phyloP scores from a whole-genome alignment of 768 basidiomycete genomes.

The Trametes punicea region DNA sequence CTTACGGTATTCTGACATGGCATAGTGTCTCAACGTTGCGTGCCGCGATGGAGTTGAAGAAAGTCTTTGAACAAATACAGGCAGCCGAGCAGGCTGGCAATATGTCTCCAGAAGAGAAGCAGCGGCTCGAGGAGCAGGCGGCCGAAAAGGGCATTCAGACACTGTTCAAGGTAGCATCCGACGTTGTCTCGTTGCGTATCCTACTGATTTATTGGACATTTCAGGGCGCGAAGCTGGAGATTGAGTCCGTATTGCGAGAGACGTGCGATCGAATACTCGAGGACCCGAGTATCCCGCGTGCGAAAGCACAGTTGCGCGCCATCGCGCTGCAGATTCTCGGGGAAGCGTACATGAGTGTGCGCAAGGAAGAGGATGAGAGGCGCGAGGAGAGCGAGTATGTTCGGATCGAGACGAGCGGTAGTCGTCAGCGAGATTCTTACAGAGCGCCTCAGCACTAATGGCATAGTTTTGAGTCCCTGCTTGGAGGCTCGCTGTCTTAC shows the following conservation, averaged over 20 bases:
- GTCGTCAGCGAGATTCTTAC: slow-evolving; percentile 42
- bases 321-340: slow-evolving; percentile 82
- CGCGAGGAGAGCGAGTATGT: slow-evolving; percentile 78
- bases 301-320: slow-evolving; percentile 70
- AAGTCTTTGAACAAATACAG: slow-evolving; percentile 88
- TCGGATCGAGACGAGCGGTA: slow-evolving; percentile 70
- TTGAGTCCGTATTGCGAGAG: slow-evolving; percentile 86
- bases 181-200: not conserved
- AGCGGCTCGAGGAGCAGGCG: slow-evolving; percentile 83
- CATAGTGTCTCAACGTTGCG: slow-evolving; percentile 77
- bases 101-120: slow-evolving; percentile 72
- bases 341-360: slow-evolving; percentile 69
- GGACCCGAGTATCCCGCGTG: slow-evolving; percentile 47
- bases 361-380: slow-evolving; percentile 50
- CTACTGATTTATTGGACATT: not conserved
- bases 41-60: slow-evolving; percentile 84
- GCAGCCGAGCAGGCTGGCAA: slow-evolving; percentile 86
- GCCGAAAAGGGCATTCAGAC: slow-evolving; percentile 91
- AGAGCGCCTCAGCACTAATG: not conserved
- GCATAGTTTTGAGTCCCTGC: too few species aligned
- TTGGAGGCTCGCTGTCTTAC: too few species aligned
- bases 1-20: not conserved
- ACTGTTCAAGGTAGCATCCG: slow-evolving; percentile 68
- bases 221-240: slow-evolving; percentile 87
- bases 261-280: slow-evolving; percentile 79